These are phyloP conservation scores for Penicillium sp. DNA, from an alignment of 2,329 filamentous ascomycete genomes.

Conservation along the genomic window DNA sequence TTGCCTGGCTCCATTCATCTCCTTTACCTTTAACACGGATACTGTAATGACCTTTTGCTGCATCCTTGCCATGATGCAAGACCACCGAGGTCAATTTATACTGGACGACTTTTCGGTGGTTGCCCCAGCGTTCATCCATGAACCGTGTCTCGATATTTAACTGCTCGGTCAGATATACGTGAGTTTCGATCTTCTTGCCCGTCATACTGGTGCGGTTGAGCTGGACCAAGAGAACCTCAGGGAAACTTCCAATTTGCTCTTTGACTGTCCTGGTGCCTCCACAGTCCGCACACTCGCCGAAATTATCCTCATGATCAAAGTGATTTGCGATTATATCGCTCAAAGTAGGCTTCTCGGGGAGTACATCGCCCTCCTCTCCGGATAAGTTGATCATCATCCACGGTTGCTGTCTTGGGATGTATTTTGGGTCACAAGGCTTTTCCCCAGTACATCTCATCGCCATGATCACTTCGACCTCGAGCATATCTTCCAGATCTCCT, in stretches of 20 bases:
- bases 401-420: not conserved
- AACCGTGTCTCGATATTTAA: not conserved
- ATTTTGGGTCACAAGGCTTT: not conserved
- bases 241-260: conserved; percentile 9
- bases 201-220: conserved; percentile 12
- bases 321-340: not conserved
- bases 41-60: conserved; percentile 23
- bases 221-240: conserved; percentile 25
- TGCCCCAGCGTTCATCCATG: conserved; percentile 1
- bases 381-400: not conserved
- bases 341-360: not conserved
- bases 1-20: conserved; percentile 18
- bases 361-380: not conserved
- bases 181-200: not conserved
- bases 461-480: not conserved
- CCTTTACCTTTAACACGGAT: conserved; percentile 20
- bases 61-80: conserved; percentile 12
- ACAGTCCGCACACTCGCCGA: conserved; percentile 4
- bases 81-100: conserved; percentile 30
- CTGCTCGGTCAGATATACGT: conserved; percentile 2
- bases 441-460: not conserved
- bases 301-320: not conserved
- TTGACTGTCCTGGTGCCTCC: not conserved
- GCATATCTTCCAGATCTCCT: conserved; percentile 3
- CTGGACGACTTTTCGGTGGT: conserved; percentile 1